phyloP scores from a whole-genome alignment of 2,329 filamentous ascomycete species.

The Stromatinia cepivora region DNA sequence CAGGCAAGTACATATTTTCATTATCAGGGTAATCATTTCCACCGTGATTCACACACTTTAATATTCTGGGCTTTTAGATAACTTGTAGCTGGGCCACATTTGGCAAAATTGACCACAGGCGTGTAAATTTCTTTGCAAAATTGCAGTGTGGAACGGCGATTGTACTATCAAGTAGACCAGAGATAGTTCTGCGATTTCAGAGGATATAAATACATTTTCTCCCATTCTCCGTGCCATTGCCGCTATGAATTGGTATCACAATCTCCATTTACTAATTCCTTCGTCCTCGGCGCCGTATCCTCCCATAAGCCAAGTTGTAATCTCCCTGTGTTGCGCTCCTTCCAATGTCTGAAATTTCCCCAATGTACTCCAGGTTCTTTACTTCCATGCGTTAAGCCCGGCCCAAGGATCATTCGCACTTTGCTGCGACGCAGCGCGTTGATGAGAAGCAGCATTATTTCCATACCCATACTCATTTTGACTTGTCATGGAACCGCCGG shows the following conservation, averaged over 20 bases:
- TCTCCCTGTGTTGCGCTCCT: constrained; percentile 10
- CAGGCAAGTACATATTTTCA: background rate
- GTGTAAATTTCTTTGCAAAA: background rate
- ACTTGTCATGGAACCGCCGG: constrained; percentile 47
- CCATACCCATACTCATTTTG: constrained; percentile 57
- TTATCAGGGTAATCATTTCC: background rate
- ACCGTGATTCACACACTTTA: background rate
- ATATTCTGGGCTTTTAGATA: background rate
- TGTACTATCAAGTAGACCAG: background rate
- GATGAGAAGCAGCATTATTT: constrained; percentile 41
- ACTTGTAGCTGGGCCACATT: background rate
- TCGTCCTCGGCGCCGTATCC: constrained; percentile 11
- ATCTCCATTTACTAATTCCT: constrained; percentile 11
- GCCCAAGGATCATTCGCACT: constrained; percentile 63
- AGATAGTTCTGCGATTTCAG: background rate
- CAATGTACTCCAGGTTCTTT: constrained; percentile 9
- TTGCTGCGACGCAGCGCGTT: constrained; percentile 39
- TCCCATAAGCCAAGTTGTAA: background rate
- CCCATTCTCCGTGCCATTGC: background rate
- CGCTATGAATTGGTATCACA: constrained; percentile 15
- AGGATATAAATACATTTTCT: constrained; percentile 19
- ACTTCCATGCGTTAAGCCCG: constrained; percentile 50
- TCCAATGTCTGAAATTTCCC: background rate
- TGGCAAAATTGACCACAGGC: background rate
- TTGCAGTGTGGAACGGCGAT: background rate